phyloP scores from a whole-genome alignment of 768 basidiomycete genomes.

The Phanerochaete carnosa region DNA sequence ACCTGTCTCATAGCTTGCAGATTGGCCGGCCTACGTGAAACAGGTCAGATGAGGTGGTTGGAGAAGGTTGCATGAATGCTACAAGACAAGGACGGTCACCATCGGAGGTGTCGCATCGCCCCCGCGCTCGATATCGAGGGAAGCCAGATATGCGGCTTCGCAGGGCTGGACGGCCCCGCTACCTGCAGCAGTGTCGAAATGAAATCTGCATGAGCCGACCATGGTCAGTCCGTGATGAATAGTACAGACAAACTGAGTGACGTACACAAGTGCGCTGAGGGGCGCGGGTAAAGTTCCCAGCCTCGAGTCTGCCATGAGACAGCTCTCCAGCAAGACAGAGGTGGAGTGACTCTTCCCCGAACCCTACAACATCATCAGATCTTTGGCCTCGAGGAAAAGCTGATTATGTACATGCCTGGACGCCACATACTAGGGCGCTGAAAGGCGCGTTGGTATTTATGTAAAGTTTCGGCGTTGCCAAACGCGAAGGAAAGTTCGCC shows the following conservation, averaged over 20 bases:
- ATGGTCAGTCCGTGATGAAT: too few species aligned
- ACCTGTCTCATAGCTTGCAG: conserved; percentile 54
- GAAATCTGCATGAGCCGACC: too few species aligned
- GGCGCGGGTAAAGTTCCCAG: conserved; percentile 51
- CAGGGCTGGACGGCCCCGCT: conserved; percentile 26
- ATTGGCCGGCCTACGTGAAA: conserved; percentile 35
- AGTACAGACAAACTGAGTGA: neutral
- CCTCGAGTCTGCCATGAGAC: conserved; percentile 50
- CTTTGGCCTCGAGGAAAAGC: neutral
- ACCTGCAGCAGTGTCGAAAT: conserved; percentile 22
- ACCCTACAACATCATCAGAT: conserved; percentile 27
- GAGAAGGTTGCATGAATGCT: neutral
- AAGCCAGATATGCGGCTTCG: conserved; percentile 58
- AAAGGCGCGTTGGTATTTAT: conserved; percentile 52
- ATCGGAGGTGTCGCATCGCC: conserved; percentile 28
- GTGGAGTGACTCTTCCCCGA: conserved; percentile 72
- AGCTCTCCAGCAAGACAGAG: conserved; percentile 60
- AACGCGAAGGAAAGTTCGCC: neutral
- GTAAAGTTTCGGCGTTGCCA: neutral
- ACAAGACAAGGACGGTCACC: conserved; percentile 49
- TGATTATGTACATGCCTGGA: conserved; percentile 37
- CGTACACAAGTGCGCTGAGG: conserved; percentile 49
- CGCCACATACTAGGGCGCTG: conserved; percentile 67
- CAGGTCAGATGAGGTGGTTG: too few species aligned
- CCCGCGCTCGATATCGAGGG: conserved; percentile 27